Percentiles rank a stretch among this genome's conserved stretches.
These are phyloP conservation scores for Parmales sp. DNA, from an alignment of 108 stramenopile genomes.

Conservation along the genomic window DNA sequence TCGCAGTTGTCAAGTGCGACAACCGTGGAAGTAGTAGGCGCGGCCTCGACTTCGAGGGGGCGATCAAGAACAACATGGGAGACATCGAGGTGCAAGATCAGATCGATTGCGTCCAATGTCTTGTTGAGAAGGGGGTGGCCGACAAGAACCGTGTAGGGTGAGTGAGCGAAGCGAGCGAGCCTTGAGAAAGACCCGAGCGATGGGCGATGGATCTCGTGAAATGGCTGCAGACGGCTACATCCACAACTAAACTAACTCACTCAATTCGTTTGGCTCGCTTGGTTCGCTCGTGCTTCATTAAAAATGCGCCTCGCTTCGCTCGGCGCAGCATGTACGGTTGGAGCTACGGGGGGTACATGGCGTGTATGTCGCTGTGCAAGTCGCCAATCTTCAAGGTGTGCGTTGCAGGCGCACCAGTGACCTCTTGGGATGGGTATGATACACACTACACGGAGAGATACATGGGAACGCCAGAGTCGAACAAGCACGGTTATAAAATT, in stretches of 20 bases:
- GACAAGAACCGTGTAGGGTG: conserved; percentile 68
- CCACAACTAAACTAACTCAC: too few species aligned
- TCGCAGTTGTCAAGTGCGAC: conserved; percentile 88
- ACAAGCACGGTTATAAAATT: conserved; percentile 55
- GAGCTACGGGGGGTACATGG: conserved; percentile 90
- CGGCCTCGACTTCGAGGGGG: conserved; percentile 74
- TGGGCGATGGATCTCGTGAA: too few species aligned
- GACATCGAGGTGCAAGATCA: conserved; percentile 81
- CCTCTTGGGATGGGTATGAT: conserved; percentile 90
- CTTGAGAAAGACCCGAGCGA: too few species aligned
- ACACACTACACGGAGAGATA: conserved; percentile 93
- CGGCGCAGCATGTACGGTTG: conserved; percentile 84
- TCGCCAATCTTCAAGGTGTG: conserved; percentile 73
- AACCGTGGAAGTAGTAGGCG: conserved; percentile 80
- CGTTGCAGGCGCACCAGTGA: conserved; percentile 87
- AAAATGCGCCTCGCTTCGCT: too few species aligned
- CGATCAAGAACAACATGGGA: conserved; percentile 60
- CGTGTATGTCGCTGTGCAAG: conserved; percentile 74
- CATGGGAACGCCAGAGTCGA: conserved; percentile 71
- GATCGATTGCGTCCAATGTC: conserved; percentile 60
- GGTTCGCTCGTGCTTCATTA: too few species aligned
- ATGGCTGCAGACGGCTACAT: too few species aligned
- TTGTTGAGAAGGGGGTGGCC: conserved; percentile 41
- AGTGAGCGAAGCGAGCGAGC: too few species aligned
- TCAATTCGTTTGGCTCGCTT: too few species aligned